These are phyloP conservation scores for Aspergillus terreus DNA, from an alignment of 2,329 filamentous ascomycete genomes.

Conservation along the genomic window DNA sequence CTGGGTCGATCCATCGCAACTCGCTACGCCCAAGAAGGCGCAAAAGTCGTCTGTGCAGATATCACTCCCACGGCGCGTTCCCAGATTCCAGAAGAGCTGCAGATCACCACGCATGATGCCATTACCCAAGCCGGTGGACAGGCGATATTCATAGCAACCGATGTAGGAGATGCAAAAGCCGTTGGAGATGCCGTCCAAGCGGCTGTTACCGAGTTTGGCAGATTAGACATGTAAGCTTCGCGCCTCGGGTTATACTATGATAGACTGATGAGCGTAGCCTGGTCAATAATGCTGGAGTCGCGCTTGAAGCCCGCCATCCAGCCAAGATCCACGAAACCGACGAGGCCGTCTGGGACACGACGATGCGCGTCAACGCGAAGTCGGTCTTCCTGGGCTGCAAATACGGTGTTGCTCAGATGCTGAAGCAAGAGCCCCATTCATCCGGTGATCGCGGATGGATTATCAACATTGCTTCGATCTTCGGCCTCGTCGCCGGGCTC, in stretches of 20 bases:
- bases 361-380: conserved; percentile 35
- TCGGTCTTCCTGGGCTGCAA: conserved; percentile 41
- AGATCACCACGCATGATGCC: conserved; percentile 35
- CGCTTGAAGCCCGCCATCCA: conserved; percentile 30
- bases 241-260: conserved; percentile 33
- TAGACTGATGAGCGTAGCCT: conserved; percentile 31
- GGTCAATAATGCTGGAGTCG: conserved; percentile 51
- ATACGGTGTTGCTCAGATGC: conserved; percentile 34
- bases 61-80: conserved; percentile 17
- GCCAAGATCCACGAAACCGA: conserved; percentile 45
- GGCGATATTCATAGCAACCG: conserved; percentile 43
- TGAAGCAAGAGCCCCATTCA: conserved; percentile 28
- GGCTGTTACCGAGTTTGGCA: conserved; percentile 35
- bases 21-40: conserved; percentile 39
- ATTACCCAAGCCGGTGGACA: conserved; percentile 33
- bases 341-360: conserved; percentile 45
- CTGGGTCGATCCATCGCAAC: conserved; percentile 46
- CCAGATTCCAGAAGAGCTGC: conserved; percentile 26
- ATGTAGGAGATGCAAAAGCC: conserved; percentile 38
- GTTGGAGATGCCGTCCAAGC: conserved; percentile 37
- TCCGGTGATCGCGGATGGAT: conserved; percentile 32
- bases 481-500: conserved; percentile 23
- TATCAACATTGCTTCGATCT: conserved; percentile 26
- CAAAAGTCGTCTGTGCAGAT: conserved; percentile 42
- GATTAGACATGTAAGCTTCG: conserved; percentile 41